phyloP scores from a whole-genome alignment of 345 rosid species.

The Lumnitzera racemosa region DNA sequence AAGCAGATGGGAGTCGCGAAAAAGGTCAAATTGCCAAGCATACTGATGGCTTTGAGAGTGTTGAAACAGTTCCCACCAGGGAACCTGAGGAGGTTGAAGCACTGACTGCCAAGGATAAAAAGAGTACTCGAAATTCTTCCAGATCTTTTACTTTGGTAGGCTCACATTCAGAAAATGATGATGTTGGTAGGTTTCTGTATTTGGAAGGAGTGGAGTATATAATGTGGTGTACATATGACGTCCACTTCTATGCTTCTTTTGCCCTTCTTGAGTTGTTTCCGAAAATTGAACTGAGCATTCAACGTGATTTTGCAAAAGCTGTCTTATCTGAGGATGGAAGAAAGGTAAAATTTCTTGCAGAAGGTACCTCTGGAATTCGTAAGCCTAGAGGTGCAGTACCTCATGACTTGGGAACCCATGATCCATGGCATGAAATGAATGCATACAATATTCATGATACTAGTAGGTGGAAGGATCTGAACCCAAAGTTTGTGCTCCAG shows the following conservation, averaged over 20 bases:
- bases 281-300: constrained; percentile 85
- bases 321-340: constrained; percentile 90
- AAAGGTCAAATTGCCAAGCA: no score
- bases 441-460: constrained; percentile 96
- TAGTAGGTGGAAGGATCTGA: constrained; percentile 94
- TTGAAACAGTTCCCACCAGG: no score
- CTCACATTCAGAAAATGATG: constrained; percentile 35
- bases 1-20: no score
- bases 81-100: neutral
- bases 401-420: constrained; percentile 96
- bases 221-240: constrained; percentile 99
- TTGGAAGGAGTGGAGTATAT: constrained; percentile 96
- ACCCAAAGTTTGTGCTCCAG: constrained; percentile 94
- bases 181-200: constrained; percentile 90
- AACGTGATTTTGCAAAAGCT: constrained; percentile 98
- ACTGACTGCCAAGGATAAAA: constrained; percentile 15
- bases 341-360: constrained; percentile 82
- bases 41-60: no score
- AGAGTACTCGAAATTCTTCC: constrained; percentile 6
- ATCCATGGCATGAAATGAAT: constrained; percentile 99
- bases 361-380: constrained; percentile 85
- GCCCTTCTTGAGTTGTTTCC: constrained; percentile 91
- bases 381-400: constrained; percentile 97
- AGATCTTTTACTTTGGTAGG: constrained; percentile 6
- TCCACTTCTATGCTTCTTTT: constrained; percentile 95